A percentile compares a stretch with the other conserved stretches of the same genome.
phyloP scores from a whole-genome alignment of 1,284 basidiomycete species.

The Dichomitus squalens region DNA sequence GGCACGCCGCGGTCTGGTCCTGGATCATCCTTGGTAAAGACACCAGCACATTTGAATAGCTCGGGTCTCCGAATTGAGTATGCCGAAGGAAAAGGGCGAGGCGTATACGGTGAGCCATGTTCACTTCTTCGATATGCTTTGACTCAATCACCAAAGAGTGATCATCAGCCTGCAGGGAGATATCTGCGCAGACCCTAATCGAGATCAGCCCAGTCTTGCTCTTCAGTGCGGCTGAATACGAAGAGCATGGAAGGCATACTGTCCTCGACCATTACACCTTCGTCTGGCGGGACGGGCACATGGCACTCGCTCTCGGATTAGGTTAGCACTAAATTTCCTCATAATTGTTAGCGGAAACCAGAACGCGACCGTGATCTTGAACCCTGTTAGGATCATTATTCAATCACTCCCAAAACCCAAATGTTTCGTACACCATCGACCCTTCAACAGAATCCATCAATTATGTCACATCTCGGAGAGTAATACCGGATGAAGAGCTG shows the following conservation, averaged over 20 bases:
- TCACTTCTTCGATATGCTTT: background rate
- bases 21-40: background rate
- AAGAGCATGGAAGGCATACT: conserved; percentile 67
- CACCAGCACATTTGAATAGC: conserved; percentile 38
- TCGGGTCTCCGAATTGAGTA: conserved; percentile 38
- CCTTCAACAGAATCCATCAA: conserved; percentile 58
- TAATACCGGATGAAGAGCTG: conserved; percentile 71
- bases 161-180: conserved; percentile 53
- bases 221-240: conserved; percentile 74
- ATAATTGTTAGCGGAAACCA: too few species aligned
- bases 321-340: too few species aligned
- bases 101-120: conserved; percentile 57
- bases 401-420: conserved; percentile 75
- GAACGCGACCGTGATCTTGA: too few species aligned
- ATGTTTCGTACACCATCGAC: conserved; percentile 70
- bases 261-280: conserved; percentile 87
- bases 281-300: conserved; percentile 77
- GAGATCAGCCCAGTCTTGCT: conserved; percentile 90
- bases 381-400: conserved; percentile 68
- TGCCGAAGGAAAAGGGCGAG: conserved; percentile 56
- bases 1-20: too few species aligned
- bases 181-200: conserved; percentile 67
- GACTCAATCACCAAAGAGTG: background rate
- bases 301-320: conserved; percentile 87
- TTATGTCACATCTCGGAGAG: conserved; percentile 59